Conservation (phyloP, 108 stramenopile species). For the Pseudonitzschia multiseries region DNA sequence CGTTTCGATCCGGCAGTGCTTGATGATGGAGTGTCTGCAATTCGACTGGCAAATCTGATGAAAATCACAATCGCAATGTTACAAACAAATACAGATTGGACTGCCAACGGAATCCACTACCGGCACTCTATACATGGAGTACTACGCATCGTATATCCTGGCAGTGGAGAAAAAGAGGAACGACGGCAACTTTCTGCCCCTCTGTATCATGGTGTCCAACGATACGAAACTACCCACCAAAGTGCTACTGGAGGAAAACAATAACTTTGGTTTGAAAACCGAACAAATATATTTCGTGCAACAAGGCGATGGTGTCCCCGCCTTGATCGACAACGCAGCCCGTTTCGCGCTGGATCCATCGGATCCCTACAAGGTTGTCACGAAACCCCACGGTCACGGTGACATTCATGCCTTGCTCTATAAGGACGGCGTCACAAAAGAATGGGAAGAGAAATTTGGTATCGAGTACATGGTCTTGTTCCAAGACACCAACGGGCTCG, state of each 20-base stretch:
- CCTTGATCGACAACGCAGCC: slow-evolving; percentile 89
- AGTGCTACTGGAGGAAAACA: slow-evolving; percentile 72
- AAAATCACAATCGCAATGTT: slow-evolving; percentile 1
- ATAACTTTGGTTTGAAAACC: slow-evolving; percentile 89
- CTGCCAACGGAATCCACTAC: slow-evolving; percentile 92
- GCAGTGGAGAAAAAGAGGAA: slow-evolving; percentile 77
- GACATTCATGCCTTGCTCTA: slow-evolving; percentile 97
- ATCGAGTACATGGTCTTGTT: slow-evolving; percentile 92
- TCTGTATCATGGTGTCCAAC: slow-evolving; percentile 97
- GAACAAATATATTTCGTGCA: slow-evolving; percentile 93
- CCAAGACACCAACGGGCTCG: slow-evolving; percentile 98
- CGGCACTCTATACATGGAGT: slow-evolving; percentile 83
- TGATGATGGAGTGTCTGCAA: not conserved
- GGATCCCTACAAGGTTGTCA: slow-evolving; percentile 76
- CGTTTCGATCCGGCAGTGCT: no score
- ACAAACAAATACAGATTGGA: slow-evolving; percentile 62
- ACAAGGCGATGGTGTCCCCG: slow-evolving; percentile 95
- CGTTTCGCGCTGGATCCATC: slow-evolving; percentile 76
- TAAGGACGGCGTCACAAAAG: slow-evolving; percentile 74
- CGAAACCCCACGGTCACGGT: slow-evolving; percentile 99
- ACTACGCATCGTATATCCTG: slow-evolving; percentile 88
- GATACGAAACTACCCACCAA: slow-evolving; percentile 93
- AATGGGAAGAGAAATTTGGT: slow-evolving; percentile 72
- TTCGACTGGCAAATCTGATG: not conserved
- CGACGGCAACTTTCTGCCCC: slow-evolving; percentile 69